Percentiles rank a stretch among this genome's conserved stretches.
phyloP scores from a whole-genome alignment of 768 basidiomycete genomes.

The Stropharia rugosoannulata region DNA sequence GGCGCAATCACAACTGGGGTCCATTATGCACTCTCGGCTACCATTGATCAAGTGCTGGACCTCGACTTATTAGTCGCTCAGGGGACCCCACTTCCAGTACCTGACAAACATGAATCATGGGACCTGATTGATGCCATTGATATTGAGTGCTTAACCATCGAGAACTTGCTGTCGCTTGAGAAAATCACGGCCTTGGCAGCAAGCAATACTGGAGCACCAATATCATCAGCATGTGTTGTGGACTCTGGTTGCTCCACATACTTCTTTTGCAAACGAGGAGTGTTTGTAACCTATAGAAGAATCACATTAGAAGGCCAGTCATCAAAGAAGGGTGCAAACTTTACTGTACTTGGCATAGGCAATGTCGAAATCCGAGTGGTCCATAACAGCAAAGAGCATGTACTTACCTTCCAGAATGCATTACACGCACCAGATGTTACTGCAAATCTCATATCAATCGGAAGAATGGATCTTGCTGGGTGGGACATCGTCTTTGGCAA shows the following conservation, averaged over 20 bases:
- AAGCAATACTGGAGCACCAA: neutral
- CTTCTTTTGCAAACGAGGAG: slow-evolving; percentile 5
- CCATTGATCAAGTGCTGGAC: too few species aligned
- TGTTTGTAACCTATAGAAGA: neutral
- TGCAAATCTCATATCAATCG: slow-evolving; percentile 10
- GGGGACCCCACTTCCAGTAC: too few species aligned
- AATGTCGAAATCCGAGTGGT: slow-evolving; percentile 5
- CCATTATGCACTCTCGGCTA: slow-evolving; percentile 4
- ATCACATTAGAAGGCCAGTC: slow-evolving; percentile 1
- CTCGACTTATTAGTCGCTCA: too few species aligned
- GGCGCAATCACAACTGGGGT: neutral
- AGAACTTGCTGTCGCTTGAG: neutral
- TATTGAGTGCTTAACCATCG: neutral
- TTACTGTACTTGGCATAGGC: slow-evolving; percentile 7
- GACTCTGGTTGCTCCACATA: slow-evolving; percentile 11
- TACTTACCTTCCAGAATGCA: slow-evolving; percentile 2
- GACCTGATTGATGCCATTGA: neutral
- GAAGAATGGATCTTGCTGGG: slow-evolving; percentile 1
- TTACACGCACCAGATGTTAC: slow-evolving; percentile 11
- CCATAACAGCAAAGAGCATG: neutral
- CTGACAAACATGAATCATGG: too few species aligned
- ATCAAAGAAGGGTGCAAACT: slow-evolving; percentile 5
- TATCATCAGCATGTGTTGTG: slow-evolving; percentile 4
- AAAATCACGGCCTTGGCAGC: neutral
- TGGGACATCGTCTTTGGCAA: slow-evolving; percentile 6